Evolutionary conservation across 2,329 filamentous ascomycete species (phyloP).

Genomic region (Onygena corvina): DNA sequence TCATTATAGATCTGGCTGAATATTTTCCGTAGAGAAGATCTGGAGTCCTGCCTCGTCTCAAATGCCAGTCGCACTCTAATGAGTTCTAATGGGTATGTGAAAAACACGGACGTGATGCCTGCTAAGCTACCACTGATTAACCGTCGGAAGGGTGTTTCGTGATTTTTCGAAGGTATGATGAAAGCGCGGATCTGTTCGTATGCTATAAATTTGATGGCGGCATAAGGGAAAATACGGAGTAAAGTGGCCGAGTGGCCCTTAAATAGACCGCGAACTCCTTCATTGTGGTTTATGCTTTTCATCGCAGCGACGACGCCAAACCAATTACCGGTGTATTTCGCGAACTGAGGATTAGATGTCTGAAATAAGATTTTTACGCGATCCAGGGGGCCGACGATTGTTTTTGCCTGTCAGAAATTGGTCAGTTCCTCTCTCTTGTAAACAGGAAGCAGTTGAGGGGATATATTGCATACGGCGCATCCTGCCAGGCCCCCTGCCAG

Average conservation of each 20-base stretch:
- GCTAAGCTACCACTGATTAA: slow-evolving; percentile 35
- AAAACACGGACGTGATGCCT: slow-evolving; percentile 83
- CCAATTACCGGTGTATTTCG: slow-evolving; percentile 86
- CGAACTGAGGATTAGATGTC: slow-evolving; percentile 82
- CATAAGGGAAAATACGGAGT: slow-evolving; percentile 91
- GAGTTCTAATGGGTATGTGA: slow-evolving; percentile 90
- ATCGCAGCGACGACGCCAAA: slow-evolving; percentile 71
- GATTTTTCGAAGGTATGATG: slow-evolving; percentile 56
- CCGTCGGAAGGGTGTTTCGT: slow-evolving; percentile 71
- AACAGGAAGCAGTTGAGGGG: not conserved
- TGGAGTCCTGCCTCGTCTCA: slow-evolving; percentile 66
- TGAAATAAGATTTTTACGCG: slow-evolving; percentile 98
- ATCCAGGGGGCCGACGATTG: slow-evolving; percentile 86
- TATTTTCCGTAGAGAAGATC: slow-evolving; percentile 61
- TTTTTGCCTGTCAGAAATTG: slow-evolving; percentile 60
- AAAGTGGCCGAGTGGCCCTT: slow-evolving; percentile 90
- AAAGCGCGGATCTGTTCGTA: slow-evolving; percentile 87
- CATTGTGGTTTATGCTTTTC: slow-evolving; percentile 63
- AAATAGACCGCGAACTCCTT: slow-evolving; percentile 68
- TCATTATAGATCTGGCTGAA: slow-evolving; percentile 82
- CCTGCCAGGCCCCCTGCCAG: slow-evolving; percentile 82
- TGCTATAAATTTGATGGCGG: slow-evolving; percentile 92
- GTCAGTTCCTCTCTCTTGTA: slow-evolving; percentile 12
- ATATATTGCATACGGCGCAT: slow-evolving; percentile 58
- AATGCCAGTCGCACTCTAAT: slow-evolving; percentile 87